Conservation (phyloP, 495 filamentous ascomycete species). For the Hypoxylon intermedium region DNA sequence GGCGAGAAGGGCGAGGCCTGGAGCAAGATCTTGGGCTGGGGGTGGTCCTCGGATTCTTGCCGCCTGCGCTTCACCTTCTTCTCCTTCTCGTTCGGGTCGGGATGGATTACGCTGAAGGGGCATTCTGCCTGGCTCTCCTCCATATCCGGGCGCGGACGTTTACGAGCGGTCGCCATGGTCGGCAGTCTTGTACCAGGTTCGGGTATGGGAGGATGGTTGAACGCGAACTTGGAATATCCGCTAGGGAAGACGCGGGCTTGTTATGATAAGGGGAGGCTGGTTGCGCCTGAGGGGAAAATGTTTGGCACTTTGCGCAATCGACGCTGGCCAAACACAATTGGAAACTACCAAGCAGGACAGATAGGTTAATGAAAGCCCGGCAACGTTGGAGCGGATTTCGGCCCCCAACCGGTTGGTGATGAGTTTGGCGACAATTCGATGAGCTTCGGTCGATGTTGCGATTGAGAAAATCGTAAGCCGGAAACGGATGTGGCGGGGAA, state of each 20-base stretch:
- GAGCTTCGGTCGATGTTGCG: conserved; percentile 24
- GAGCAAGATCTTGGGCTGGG: conserved; percentile 45
- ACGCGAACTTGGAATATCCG: conserved; percentile 5
- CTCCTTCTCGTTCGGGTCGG: conserved; percentile 46
- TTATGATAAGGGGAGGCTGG: neutral
- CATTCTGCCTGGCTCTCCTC: conserved; percentile 53
- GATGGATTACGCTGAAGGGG: conserved; percentile 41
- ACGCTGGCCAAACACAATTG: neutral
- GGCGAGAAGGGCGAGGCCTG: conserved; percentile 56
- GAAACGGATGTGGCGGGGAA: conserved; percentile 36
- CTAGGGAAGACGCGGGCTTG: neutral
- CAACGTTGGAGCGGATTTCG: conserved; percentile 2
- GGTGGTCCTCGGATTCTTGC: conserved; percentile 50
- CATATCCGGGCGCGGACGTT: conserved; percentile 49
- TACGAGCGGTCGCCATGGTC: conserved; percentile 53
- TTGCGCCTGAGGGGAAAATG: conserved; percentile 6
- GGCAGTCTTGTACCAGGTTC: neutral
- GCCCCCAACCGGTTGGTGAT: neutral
- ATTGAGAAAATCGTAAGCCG: conserved; percentile 38
- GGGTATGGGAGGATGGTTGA: neutral
- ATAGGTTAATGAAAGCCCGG: neutral
- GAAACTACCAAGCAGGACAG: conserved; percentile 6
- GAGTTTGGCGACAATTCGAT: conserved; percentile 16
- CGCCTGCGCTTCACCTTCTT: conserved; percentile 57
- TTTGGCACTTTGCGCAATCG: conserved; percentile 12